phyloP scores from a whole-genome alignment of 495 filamentous ascomycete species.

The Podospora anserina region DNA sequence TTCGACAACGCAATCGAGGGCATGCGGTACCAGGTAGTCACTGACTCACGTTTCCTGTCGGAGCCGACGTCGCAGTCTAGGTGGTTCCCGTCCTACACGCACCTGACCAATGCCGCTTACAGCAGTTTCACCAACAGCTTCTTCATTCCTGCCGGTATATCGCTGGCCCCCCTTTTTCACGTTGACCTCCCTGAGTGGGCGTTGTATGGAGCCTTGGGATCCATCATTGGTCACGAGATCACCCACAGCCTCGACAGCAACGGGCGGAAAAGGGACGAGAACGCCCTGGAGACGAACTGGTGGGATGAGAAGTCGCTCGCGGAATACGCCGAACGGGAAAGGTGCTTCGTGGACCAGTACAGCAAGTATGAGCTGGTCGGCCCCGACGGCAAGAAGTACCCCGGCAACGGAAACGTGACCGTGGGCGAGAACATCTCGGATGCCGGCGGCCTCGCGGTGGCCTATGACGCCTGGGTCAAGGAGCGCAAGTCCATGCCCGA shows the following conservation, averaged over 20 bases:
- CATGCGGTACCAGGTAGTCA: conserved; percentile 36
- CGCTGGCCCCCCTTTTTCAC: conserved; percentile 68
- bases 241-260: conserved; percentile 71
- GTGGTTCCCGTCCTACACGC: conserved; percentile 61
- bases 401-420: conserved; percentile 61
- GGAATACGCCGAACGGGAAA: conserved; percentile 59
- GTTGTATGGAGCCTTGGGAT: conserved; percentile 62
- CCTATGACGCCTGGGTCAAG: conserved; percentile 60
- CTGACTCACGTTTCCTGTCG: conserved; percentile 56
- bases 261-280: conserved; percentile 65
- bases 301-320: conserved; percentile 59
- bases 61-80: conserved; percentile 60
- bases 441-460: conserved; percentile 64
- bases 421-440: conserved; percentile 77
- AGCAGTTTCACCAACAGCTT: conserved; percentile 64
- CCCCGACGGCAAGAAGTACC: conserved; percentile 56
- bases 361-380: conserved; percentile 58
- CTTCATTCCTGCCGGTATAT: conserved; percentile 69
- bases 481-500: conserved; percentile 39
- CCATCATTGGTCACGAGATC: conserved; percentile 53
- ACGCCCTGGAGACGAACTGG: conserved; percentile 66
- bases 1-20: conserved; percentile 59
- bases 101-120: conserved; percentile 60
- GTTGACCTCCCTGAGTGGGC: conserved; percentile 60
- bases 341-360: conserved; percentile 73